phyloP scores from a whole-genome alignment of 2,329 filamentous ascomycete genomes.

The Botrytis deweyae region DNA sequence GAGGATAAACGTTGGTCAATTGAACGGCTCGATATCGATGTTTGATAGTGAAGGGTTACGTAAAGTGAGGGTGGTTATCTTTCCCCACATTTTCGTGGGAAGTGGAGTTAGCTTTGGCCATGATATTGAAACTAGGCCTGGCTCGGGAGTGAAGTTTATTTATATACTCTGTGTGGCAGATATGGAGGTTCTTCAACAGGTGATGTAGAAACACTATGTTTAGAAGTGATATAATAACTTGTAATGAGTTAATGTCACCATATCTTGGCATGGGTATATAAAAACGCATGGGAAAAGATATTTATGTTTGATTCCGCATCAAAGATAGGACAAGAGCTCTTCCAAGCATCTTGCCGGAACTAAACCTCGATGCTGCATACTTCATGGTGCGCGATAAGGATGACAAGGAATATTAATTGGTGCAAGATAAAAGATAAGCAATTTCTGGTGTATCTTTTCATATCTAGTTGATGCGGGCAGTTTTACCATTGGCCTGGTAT shows the following conservation, averaged over 20 bases:
- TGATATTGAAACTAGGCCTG: background rate
- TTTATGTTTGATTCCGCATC: background rate
- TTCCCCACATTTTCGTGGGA: conserved; percentile 7
- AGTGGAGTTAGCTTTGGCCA: background rate
- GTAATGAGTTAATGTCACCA: background rate
- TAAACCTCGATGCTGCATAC: background rate
- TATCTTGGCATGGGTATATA: background rate
- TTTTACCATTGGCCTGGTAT: background rate
- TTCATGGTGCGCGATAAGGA: background rate
- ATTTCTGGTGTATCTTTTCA: background rate
- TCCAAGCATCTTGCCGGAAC: background rate
- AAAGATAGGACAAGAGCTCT: background rate
- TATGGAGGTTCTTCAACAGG: background rate
- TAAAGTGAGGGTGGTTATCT: conserved; percentile 10
- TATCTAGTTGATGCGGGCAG: background rate
- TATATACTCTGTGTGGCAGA: background rate
- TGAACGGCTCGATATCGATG: background rate
- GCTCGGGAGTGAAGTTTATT: background rate
- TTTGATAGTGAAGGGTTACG: conserved; percentile 10
- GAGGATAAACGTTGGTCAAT: background rate
- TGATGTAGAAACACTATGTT: background rate
- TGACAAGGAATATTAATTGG: background rate
- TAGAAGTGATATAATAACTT: background rate
- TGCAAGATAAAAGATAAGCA: conserved; percentile 9
- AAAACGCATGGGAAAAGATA: background rate